Conservation (phyloP, 2,329 filamentous ascomycete genomes). For the Gnomoniopsis smithogilvyi region DNA sequence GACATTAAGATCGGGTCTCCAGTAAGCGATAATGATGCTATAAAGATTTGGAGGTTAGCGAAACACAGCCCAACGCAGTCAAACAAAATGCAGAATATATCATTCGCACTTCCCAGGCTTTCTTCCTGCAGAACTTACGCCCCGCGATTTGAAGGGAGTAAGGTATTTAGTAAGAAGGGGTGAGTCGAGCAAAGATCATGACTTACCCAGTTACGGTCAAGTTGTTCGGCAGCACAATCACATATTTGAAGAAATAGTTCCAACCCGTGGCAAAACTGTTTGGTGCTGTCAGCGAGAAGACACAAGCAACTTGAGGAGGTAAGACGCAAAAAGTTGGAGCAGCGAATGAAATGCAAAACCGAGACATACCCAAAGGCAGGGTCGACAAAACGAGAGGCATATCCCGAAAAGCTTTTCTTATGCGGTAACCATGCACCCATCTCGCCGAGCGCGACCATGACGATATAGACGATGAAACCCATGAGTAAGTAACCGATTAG, state of each 20-base stretch:
- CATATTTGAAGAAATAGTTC: conserved; percentile 46
- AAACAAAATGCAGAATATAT: too few species aligned
- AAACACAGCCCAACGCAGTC: too few species aligned
- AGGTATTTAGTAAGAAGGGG: too few species aligned
- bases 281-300: not conserved
- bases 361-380: conserved; percentile 26
- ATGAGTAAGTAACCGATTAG: conserved; percentile 39
- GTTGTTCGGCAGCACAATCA: conserved; percentile 35
- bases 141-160: too few species aligned
- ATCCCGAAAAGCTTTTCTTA: conserved; percentile 61
- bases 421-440: conserved; percentile 66
- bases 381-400: conserved; percentile 62
- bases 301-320: not conserved
- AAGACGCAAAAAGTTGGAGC: too few species aligned
- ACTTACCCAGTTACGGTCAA: conserved; percentile 31
- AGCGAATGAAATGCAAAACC: not conserved
- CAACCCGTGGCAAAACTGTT: conserved; percentile 39
- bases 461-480: conserved; percentile 50
- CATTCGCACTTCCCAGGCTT: too few species aligned
- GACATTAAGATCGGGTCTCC: conserved; percentile 34
- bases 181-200: too few species aligned
- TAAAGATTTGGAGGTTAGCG: too few species aligned
- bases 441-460: conserved; percentile 66
- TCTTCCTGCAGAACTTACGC: too few species aligned
- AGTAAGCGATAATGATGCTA: conserved; percentile 34